These are phyloP conservation scores for Phytophthora parvispora DNA, from an alignment of 352 stramenopile species.

Conservation along the genomic window DNA sequence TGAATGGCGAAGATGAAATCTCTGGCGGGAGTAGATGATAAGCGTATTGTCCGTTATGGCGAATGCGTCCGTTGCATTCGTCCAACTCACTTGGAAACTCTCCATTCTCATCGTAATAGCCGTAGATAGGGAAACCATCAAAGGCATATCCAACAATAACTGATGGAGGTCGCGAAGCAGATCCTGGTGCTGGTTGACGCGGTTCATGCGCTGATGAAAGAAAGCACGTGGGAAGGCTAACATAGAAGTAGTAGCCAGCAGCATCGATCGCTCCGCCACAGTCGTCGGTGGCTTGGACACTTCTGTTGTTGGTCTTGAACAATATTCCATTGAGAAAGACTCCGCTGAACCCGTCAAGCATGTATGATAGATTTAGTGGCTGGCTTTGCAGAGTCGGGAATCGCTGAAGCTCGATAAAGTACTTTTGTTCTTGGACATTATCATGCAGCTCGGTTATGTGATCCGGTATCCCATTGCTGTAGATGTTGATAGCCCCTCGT, in stretches of 20 bases:
- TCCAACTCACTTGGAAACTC: slow-evolving; percentile 55
- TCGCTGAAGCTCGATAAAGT: slow-evolving; percentile 70
- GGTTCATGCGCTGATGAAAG: slow-evolving; percentile 23
- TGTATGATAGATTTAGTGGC: slow-evolving; percentile 21
- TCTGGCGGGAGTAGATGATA: slow-evolving; percentile 56
- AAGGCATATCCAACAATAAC: slow-evolving; percentile 66
- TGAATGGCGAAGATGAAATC: slow-evolving; percentile 35
- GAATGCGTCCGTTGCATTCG: slow-evolving; percentile 62
- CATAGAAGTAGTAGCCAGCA: slow-evolving; percentile 62
- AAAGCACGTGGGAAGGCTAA: slow-evolving; percentile 49
- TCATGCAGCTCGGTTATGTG: slow-evolving; percentile 32
- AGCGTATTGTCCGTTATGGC: slow-evolving; percentile 53
- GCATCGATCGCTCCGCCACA: slow-evolving; percentile 67
- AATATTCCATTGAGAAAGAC: slow-evolving; percentile 76
- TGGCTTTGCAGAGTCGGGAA: slow-evolving; percentile 51
- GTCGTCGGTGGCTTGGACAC: slow-evolving; percentile 26
- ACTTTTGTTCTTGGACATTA: slow-evolving; percentile 42
- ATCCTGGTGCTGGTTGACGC: background rate
- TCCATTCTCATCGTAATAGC: slow-evolving; percentile 57
- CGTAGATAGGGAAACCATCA: slow-evolving; percentile 71
- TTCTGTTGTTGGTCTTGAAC: slow-evolving; percentile 43
- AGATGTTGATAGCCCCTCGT: slow-evolving; percentile 53
- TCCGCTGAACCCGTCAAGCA: slow-evolving; percentile 44
- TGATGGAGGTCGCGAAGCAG: slow-evolving; percentile 23
- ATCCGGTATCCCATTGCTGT: slow-evolving; percentile 72